Percentiles rank a stretch among this genome's conserved stretches.
Evolutionary conservation across 768 basidiomycete species (phyloP).

Genomic region (Mycena olivaceomarginata): DNA sequence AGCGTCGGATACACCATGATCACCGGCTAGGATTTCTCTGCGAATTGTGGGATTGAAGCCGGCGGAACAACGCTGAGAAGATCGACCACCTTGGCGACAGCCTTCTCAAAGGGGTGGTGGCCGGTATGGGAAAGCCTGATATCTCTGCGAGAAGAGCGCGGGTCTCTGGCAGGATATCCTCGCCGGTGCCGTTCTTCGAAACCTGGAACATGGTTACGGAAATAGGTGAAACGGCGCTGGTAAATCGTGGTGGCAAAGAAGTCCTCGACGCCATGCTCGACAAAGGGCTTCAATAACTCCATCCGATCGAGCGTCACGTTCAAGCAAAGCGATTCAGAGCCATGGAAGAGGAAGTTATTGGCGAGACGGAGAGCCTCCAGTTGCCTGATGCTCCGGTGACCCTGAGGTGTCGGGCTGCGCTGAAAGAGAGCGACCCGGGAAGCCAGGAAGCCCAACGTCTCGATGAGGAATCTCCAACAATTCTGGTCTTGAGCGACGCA

Average conservation of each 20-base stretch:
- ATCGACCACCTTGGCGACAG: slow-evolving; percentile 15
- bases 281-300: slow-evolving; percentile 37
- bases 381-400: slow-evolving; percentile 37
- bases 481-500: slow-evolving; percentile 35
- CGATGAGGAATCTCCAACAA: slow-evolving; percentile 36
- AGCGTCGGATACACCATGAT: slow-evolving; percentile 36
- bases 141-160: slow-evolving; percentile 32
- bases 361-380: slow-evolving; percentile 35
- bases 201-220: slow-evolving; percentile 24
- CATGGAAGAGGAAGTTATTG: slow-evolving; percentile 37
- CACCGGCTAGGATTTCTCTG: slow-evolving; percentile 37
- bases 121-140: slow-evolving; percentile 34
- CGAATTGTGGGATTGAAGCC: slow-evolving; percentile 17
- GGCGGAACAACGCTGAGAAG: slow-evolving; percentile 22
- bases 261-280: slow-evolving; percentile 30
- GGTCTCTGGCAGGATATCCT: slow-evolving; percentile 38
- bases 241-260: slow-evolving; percentile 35
- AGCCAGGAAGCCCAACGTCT: slow-evolving; percentile 33
- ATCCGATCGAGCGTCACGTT: slow-evolving; percentile 38
- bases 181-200: slow-evolving; percentile 26
- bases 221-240: slow-evolving; percentile 36
- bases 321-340: slow-evolving; percentile 23
- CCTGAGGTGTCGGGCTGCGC: slow-evolving; percentile 29
- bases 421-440: slow-evolving; percentile 31
- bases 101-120: slow-evolving; percentile 31